Percentiles rank a stretch among this genome's conserved stretches.
These are phyloP conservation scores for Tuber indicum DNA, from an alignment of 495 filamentous ascomycete species.

Conservation along the genomic window DNA sequence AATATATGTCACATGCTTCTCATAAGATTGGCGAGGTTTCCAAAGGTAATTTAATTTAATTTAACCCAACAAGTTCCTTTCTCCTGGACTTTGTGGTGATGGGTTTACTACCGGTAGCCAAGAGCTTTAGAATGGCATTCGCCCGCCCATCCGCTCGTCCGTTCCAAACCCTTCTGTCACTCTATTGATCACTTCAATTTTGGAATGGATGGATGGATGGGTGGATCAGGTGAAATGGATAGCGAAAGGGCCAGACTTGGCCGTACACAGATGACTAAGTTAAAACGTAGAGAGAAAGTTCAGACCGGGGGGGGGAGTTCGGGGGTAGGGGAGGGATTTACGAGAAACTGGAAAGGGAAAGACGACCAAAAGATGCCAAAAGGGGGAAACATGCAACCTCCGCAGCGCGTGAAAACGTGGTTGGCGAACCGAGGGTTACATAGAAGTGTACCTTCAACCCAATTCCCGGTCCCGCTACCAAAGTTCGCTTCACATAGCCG, in stretches of 20 bases:
- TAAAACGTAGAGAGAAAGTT: background rate
- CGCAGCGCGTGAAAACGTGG: conserved; percentile 3
- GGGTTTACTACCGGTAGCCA: background rate
- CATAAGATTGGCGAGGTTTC: background rate
- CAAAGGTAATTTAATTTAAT: too few species aligned
- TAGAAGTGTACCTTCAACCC: background rate
- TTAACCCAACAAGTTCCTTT: background rate
- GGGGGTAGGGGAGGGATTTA: background rate
- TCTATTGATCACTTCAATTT: background rate
- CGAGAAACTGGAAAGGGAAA: background rate
- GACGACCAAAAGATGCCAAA: background rate
- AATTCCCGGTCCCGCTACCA: conserved; percentile 33
- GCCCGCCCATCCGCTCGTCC: background rate
- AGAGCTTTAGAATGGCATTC: background rate
- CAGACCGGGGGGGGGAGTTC: background rate
- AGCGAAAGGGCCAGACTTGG: background rate
- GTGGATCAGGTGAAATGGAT: background rate
- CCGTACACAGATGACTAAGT: background rate
- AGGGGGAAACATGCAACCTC: background rate
- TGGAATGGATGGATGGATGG: background rate
- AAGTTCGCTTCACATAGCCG: conserved; percentile 31
- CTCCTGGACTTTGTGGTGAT: background rate
- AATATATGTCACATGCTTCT: conserved; percentile 1
- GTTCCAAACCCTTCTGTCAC: background rate
- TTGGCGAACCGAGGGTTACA: background rate